phyloP scores from a whole-genome alignment of 202 grass and related monocot species.

The Zoysia matrella region DNA sequence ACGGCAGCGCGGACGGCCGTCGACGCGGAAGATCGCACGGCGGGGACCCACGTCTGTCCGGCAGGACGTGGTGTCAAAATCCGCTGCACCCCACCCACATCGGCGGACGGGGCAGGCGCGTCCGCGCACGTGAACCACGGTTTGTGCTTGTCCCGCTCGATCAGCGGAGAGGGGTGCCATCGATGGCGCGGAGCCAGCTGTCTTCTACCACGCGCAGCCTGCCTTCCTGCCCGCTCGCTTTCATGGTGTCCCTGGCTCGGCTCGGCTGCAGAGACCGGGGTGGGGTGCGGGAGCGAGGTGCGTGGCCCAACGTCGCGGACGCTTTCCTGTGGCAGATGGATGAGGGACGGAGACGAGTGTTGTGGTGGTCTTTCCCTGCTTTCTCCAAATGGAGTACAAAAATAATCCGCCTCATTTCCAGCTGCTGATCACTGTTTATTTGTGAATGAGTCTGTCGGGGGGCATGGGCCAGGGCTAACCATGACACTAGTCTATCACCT shows the following conservation, averaged over 20 bases:
- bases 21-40: no score
- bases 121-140: constrained; percentile 10
- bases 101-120: neutral
- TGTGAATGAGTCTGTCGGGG: neutral
- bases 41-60: no score
- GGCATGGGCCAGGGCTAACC: no score
- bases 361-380: neutral
- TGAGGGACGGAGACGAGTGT: neutral
- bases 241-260: no score
- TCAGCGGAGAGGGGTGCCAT: neutral
- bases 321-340: neutral
- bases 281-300: neutral
- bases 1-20: no score
- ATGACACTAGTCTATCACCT: no score
- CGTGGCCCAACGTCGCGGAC: neutral
- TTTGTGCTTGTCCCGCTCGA: neutral
- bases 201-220: constrained; percentile 2
- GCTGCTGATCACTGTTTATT: neutral
- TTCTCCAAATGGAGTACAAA: no score
- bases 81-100: neutral
- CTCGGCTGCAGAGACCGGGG: neutral
- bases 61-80: no score
- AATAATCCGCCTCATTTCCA: neutral
- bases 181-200: constrained; percentile 2
- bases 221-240: neutral